Conservation (phyloP, 148 eudicot species). For the Nepenthes gracilis region DNA sequence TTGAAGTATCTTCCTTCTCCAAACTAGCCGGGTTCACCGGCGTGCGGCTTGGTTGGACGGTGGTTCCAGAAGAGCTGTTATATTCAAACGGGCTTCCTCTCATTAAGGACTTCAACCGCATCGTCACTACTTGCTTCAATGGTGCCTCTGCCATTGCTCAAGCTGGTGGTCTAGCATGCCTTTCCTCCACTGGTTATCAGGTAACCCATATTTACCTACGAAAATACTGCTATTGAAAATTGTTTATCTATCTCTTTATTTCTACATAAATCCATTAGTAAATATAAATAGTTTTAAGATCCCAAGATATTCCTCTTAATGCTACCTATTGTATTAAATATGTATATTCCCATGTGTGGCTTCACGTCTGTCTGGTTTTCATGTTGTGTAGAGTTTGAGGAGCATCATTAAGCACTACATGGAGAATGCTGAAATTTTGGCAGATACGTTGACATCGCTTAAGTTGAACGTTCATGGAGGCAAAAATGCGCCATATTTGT, state of each 20-base stretch:
- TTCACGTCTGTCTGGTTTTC: not conserved
- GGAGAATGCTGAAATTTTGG: constrained; percentile 47
- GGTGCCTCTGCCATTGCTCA: constrained; percentile 64
- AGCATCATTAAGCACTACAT: constrained; percentile 47
- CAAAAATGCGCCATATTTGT: constrained; percentile 64
- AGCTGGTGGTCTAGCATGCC: constrained; percentile 78
- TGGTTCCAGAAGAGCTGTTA: constrained; percentile 52
- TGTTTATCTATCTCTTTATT: too few species aligned
- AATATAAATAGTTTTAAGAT: too few species aligned
- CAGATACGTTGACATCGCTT: constrained; percentile 38
- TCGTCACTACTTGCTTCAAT: constrained; percentile 51
- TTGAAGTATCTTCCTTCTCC: constrained; percentile 80
- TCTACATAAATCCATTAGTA: too few species aligned
- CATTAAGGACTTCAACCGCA: constrained; percentile 45
- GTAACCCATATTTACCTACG: constrained; percentile 9
- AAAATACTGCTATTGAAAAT: not conserved
- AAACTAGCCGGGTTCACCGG: constrained; percentile 85
- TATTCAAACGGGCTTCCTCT: constrained; percentile 55
- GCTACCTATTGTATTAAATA: too few species aligned
- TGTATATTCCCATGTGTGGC: not conserved
- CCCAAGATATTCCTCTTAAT: too few species aligned
- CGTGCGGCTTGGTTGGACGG: constrained; percentile 80
- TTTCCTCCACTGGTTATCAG: constrained; percentile 46
- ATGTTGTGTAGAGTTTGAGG: constrained; percentile 25
- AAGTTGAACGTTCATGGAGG: constrained; percentile 62